phyloP scores from a whole-genome alignment of 768 basidiomycete genomes.

The Galerina marginata region DNA sequence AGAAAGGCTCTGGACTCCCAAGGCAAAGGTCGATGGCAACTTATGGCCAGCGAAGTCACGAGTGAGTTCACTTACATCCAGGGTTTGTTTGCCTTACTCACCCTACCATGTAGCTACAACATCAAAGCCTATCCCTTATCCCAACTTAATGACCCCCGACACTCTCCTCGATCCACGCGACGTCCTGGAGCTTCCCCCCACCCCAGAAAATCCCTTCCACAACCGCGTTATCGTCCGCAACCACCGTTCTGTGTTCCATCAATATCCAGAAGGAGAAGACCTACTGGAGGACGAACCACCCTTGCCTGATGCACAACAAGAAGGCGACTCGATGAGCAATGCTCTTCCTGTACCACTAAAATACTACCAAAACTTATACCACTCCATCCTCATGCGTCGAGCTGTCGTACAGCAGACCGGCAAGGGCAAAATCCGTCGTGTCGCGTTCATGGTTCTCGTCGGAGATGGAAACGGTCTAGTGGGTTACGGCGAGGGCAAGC shows the following conservation, averaged over 20 bases:
- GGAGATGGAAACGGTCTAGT: conserved; percentile 87
- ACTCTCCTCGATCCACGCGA: conserved; percentile 67
- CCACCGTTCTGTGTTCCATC: conserved; percentile 69
- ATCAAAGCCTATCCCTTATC: conserved; percentile 35
- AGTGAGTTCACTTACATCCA: conserved; percentile 1
- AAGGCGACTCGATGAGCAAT: conserved; percentile 25
- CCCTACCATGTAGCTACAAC: not conserved
- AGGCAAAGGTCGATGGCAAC: conserved; percentile 11
- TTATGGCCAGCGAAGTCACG: conserved; percentile 5
- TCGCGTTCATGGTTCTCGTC: conserved; percentile 69
- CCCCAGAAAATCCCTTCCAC: conserved; percentile 54
- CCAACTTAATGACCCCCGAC: conserved; percentile 68
- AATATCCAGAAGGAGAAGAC: conserved; percentile 39
- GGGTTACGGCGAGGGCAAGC: conserved; percentile 84
- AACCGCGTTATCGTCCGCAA: conserved; percentile 74
- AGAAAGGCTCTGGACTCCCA: conserved; percentile 11
- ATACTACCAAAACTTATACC: conserved; percentile 39
- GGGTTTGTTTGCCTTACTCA: not conserved
- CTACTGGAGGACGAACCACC: conserved; percentile 34
- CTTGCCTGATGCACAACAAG: conserved; percentile 32
- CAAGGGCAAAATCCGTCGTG: conserved; percentile 84
- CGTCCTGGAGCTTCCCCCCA: conserved; percentile 56
- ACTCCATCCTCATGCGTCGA: conserved; percentile 51
- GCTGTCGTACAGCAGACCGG: conserved; percentile 88
- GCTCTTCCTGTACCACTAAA: conserved; percentile 23